Base-by-base conservation (phyloP, 2,329 filamentous ascomycete species). In the Diaporthe sp. region DNA sequence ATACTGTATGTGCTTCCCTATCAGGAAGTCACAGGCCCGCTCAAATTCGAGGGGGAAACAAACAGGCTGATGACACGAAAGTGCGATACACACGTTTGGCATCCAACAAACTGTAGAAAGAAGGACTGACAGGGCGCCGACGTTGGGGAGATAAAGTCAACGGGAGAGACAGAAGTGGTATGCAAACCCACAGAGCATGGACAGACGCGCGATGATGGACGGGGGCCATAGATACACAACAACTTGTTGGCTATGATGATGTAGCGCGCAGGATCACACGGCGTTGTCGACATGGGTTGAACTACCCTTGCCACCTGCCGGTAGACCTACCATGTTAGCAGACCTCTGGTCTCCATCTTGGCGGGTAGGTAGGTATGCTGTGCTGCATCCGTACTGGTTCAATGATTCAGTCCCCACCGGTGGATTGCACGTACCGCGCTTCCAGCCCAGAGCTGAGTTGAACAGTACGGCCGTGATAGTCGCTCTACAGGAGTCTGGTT, bases 251-350 rank as follows among this genome's bases (percentile, higher is more conserved):
- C 10, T 39, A 37, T 22, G 47, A 51, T 49, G 44, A 53, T 53
- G 47, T 53, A 68, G 65, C 44, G 63, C 15, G 63, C 63, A 55
- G 65, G 28, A 67, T 42, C 44, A 49, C 61, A 49, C 61, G 25
- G 22, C 31, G 31, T 51, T 68, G 63, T 68, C 31, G 47, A 68
- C 65, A 42, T 70, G 49, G 47, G 49, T 55, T 42, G 49, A n/a
- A 55, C 47, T 28, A 68, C 47, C 65, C 63, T 68, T 68, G 47
- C 44, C 28, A 63, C 25, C 55, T 58, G 31, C 55, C 55, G 20
- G 17, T 20, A 58, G 55, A 37, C 55, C 9, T 39, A 22, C n/a
- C 61, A 39, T 53, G 34, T 49, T 53, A 25, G 12, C 65, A 68
- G 34, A 53, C n/a, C 47, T 53, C 34, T 37, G 63, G 7, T 53